A percentile compares a stretch with the other conserved stretches of the same genome.
phyloP scores from a whole-genome alignment of 768 basidiomycete genomes.

The Termitomyces sp. region DNA sequence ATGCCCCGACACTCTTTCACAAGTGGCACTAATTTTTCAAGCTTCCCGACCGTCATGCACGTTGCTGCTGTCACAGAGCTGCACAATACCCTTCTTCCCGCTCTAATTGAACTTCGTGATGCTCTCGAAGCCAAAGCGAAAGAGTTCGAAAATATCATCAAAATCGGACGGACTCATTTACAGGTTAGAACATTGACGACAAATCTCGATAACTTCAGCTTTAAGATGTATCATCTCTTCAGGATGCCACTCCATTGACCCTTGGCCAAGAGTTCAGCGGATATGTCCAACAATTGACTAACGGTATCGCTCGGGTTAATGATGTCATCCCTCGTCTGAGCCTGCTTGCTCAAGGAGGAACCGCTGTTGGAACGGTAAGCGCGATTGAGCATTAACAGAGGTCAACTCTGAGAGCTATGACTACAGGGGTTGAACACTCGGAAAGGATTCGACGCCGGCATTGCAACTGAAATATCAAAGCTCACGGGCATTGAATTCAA shows the following conservation, averaged over 20 bases:
- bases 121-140: constrained; percentile 80
- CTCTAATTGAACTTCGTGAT: constrained; percentile 76
- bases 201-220: not conserved
- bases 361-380: constrained; percentile 94
- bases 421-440: constrained; percentile 90
- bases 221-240: not conserved
- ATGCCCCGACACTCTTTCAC: not conserved
- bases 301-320: constrained; percentile 83
- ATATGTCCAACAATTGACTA: constrained; percentile 91
- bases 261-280: constrained; percentile 99
- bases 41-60: constrained; percentile 99
- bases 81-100: constrained; percentile 72
- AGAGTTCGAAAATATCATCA: constrained; percentile 88
- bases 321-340: constrained; percentile 80
- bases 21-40: constrained; percentile 23
- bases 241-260: constrained; percentile 97
- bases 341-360: constrained; percentile 93
- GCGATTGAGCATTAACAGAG: not conserved
- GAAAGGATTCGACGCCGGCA: constrained; percentile 92
- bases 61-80: constrained; percentile 93
- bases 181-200: constrained; percentile 41
- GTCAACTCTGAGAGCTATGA: not conserved
- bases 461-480: constrained; percentile 88
- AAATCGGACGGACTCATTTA: constrained; percentile 97
- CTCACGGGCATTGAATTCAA: constrained; percentile 88